Evolutionary conservation across 108 stramenopile species (phyloP).

Genomic region (Seminavis robusta): DNA sequence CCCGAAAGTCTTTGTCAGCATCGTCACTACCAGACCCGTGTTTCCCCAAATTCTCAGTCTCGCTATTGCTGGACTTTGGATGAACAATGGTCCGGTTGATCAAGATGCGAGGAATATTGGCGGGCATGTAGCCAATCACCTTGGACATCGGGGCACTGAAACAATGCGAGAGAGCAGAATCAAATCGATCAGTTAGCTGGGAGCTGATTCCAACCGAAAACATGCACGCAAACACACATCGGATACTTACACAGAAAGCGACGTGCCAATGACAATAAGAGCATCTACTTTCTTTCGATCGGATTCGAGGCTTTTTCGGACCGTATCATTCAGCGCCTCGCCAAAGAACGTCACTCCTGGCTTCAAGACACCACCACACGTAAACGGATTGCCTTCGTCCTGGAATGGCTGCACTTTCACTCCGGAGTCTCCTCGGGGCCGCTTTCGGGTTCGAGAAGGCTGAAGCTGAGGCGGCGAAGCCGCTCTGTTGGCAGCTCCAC

Average conservation of each 20-base stretch:
- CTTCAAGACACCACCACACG: constrained; percentile 80
- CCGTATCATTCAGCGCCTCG: constrained; percentile 58
- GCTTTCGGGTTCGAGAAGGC: not conserved
- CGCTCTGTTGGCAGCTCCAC: not conserved
- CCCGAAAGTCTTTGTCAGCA: constrained; percentile 32
- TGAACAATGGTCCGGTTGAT: constrained; percentile 81
- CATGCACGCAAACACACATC: not conserved
- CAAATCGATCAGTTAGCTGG: not conserved
- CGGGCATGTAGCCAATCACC: constrained; percentile 62
- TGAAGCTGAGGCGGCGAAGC: not conserved
- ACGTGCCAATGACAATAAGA: constrained; percentile 85
- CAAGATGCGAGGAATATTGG: constrained; percentile 65
- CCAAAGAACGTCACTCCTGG: constrained; percentile 87
- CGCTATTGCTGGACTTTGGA: constrained; percentile 23
- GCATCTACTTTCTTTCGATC: constrained; percentile 80
- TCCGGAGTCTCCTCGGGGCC: not conserved
- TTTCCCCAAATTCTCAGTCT: constrained; percentile 1
- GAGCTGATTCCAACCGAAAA: not conserved
- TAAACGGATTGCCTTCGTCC: not conserved
- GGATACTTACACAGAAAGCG: constrained; percentile 67
- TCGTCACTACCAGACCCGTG: constrained; percentile 6
- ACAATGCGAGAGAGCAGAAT: not conserved
- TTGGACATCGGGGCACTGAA: constrained; percentile 80
- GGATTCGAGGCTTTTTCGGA: constrained; percentile 48
- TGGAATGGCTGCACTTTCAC: not conserved